Conservation (phyloP, 495 filamentous ascomycete genomes). For the Talaromyces borbonicus region DNA sequence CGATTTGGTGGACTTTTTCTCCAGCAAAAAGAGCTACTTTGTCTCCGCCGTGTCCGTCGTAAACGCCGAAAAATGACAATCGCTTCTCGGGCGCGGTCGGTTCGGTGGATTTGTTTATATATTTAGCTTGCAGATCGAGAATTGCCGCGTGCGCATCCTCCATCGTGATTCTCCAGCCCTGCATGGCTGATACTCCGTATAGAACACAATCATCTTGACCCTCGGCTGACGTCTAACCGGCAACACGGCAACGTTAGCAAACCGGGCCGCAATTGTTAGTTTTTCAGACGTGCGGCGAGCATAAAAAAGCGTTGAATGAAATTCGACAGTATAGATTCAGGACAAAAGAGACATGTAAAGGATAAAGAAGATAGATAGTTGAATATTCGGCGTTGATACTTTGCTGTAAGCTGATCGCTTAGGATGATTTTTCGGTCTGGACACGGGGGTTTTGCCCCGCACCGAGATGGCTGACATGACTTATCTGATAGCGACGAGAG, state of each 20-base stretch:
- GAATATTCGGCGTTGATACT: background rate
- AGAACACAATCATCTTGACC: constrained; percentile 88
- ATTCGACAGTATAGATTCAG: background rate
- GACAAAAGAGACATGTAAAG: too few relatives aligned
- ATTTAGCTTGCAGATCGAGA: constrained; percentile 71
- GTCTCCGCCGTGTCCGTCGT: constrained; percentile 94
- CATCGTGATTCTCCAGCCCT: constrained; percentile 99
- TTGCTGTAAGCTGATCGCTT: background rate
- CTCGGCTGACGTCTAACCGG: constrained; percentile 63
- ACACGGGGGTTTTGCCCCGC: constrained; percentile 4
- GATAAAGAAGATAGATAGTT: too few relatives aligned
- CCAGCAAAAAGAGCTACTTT: constrained; percentile 91
- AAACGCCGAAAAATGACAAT: constrained; percentile 95
- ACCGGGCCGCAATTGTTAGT: constrained; percentile 6
- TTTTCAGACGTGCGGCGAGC: background rate
- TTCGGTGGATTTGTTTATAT: constrained; percentile 45
- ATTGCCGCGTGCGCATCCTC: constrained; percentile 88
- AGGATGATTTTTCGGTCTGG: background rate
- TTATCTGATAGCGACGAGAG: background rate
- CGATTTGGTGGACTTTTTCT: constrained; percentile 85
- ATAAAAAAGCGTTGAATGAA: background rate
- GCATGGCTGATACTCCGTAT: constrained; percentile 96
- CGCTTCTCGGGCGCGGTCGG: constrained; percentile 54
- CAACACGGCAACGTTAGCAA: constrained; percentile 8
- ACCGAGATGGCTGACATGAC: constrained; percentile 1